phyloP scores from a whole-genome alignment of 108 stramenopile genomes.

The Skeletonema menzelii region DNA sequence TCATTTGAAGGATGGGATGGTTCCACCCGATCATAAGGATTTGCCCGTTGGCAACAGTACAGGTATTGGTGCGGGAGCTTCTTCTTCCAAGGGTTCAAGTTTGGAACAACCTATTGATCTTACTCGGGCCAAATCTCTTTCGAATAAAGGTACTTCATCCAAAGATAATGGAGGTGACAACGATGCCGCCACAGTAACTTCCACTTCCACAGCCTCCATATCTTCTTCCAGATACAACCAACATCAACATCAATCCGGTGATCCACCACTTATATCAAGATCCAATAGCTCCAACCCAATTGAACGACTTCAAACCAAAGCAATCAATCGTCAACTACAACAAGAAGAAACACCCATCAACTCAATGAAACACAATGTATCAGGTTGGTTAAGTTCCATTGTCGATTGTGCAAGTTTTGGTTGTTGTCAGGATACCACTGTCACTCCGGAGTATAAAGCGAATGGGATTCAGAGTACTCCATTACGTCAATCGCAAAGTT shows the following conservation, averaged over 20 bases:
- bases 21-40: background rate
- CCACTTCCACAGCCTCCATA: background rate
- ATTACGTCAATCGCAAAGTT: background rate
- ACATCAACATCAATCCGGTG: background rate
- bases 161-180: background rate
- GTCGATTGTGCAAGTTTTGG: slow-evolving; percentile 29
- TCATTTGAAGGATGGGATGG: slow-evolving; percentile 8
- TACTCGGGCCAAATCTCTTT: background rate
- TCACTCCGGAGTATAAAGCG: slow-evolving; percentile 6
- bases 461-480: background rate
- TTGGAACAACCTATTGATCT: background rate
- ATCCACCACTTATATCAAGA: background rate
- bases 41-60: background rate
- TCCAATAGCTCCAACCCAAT: slow-evolving; percentile 15
- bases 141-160: background rate
- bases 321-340: slow-evolving; percentile 31
- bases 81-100: background rate
- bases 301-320: slow-evolving; percentile 37
- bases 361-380: slow-evolving; percentile 22
- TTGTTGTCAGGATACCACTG: slow-evolving; percentile 34
- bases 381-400: slow-evolving; percentile 34
- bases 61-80: background rate
- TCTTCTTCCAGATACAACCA: background rate
- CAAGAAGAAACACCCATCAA: slow-evolving; percentile 24
- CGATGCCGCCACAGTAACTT: background rate